Base-by-base conservation (phyloP, 371 early-diverging fungal species). In the Mucor plumbeus region DNA sequence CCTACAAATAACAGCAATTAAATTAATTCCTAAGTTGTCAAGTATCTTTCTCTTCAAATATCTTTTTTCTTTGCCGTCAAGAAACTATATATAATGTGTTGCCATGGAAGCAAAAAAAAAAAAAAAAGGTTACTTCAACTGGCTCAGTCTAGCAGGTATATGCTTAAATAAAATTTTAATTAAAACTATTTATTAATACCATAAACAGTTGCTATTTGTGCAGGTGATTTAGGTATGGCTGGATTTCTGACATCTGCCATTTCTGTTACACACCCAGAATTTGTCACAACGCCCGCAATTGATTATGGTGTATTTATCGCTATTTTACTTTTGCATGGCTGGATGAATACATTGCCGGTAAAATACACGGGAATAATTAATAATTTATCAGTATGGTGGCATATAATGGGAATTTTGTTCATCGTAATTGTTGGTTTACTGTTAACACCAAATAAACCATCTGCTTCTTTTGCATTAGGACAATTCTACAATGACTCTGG, bases 171-270 rank as follows among this genome's bases (percentile, higher is more conserved):
- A 0, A 21, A 8, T 10, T 50, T 7, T 44, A 44, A 5, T 7
- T n/a, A 17, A 17, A 3, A n/a, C 7, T 44, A 3, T 7, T 10
- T 19, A 26, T 26, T 26, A 26, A 26, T 26, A 3, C 26, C 13
- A 38, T 11, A 38, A 3, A 38, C 13, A 53, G 82, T 82, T 35
- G 87, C 87, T 9, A 79, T 87, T 55, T 82, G 83, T 15, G 81
- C 85, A 7, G 73, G 81, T 19, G 87, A 87, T 74, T 67, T 87
- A 17, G 81, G 85, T 17, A 80, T 85, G 67, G 84, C 87, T 4
- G 79, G 78, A 31, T 85, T 85, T 65, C 36, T 85, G 58, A 71
- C 80, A 8, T 87, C 87, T 7, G 63, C 84, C 19, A 75, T 85
- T 43, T 62, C 78, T 7, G 80, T 87, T 61, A 79, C 47, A 62